These are phyloP conservation scores for Capronia epimyces DNA, from an alignment of 2,329 filamentous ascomycete genomes.

Conservation along the genomic window DNA sequence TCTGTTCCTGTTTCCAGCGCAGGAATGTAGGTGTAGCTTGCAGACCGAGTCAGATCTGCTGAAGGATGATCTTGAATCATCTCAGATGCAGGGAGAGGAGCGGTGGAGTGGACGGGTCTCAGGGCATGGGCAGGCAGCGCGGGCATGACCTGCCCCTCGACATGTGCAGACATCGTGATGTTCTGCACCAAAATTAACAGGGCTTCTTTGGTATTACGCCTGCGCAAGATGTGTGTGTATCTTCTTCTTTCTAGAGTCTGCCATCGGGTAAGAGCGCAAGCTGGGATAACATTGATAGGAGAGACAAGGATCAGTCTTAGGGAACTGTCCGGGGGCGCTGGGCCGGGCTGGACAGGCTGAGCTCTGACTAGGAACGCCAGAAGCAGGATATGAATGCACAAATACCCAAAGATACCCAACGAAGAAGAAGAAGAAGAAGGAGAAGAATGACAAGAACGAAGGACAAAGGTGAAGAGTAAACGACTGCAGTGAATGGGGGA, in stretches of 20 bases:
- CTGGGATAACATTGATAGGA: not conserved
- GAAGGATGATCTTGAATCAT: constrained; percentile 4
- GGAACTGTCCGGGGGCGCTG: constrained; percentile 3
- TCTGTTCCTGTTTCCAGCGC: constrained; percentile 33
- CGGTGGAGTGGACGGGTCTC: constrained; percentile 15
- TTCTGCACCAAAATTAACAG: not conserved
- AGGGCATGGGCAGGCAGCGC: constrained; percentile 20
- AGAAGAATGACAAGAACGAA: constrained; percentile 11
- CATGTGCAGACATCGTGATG: constrained; percentile 12
- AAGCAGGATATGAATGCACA: not conserved
- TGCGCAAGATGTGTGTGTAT: constrained; percentile 2
- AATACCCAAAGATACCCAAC: not conserved
- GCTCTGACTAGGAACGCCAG: not conserved
- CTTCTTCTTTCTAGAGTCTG: constrained; percentile 8
- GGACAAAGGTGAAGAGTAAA: constrained; percentile 8
- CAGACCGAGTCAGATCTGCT: constrained; percentile 46
- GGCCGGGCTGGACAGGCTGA: not conserved
- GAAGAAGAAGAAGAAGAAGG: not conserved
- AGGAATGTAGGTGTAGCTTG: constrained; percentile 55
- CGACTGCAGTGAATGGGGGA: not conserved
- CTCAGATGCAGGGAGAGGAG: constrained; percentile 8
- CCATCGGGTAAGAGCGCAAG: constrained; percentile 11
- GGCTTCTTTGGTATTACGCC: constrained; percentile 9
- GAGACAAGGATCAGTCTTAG: constrained; percentile 1
- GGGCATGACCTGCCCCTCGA: constrained; percentile 21